Percentiles rank a stretch among this genome's conserved stretches.
Conservation (phyloP, 1,284 basidiomycete genomes). For the Hypsizygus ulmarius region DNA sequence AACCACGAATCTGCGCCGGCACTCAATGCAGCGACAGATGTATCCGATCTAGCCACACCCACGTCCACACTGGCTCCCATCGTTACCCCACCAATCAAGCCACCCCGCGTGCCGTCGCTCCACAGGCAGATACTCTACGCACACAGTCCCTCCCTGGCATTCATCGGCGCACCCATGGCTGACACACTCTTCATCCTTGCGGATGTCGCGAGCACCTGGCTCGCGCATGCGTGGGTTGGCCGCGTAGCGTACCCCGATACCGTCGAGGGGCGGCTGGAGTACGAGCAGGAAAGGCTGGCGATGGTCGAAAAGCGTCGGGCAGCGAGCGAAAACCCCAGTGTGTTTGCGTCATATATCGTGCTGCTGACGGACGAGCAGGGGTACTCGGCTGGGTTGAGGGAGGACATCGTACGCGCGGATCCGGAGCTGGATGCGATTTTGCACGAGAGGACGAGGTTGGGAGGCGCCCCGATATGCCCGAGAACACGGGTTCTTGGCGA, state of each 20-base stretch:
- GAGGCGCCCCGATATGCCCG: conserved; percentile 29
- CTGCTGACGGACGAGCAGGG: conserved; percentile 34
- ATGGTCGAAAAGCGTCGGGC: conserved; percentile 16
- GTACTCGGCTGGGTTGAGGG: conserved; percentile 33
- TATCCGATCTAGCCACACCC: too few relatives aligned
- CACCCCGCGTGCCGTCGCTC: conserved; percentile 38
- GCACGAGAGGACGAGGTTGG: conserved; percentile 30
- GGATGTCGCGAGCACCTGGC: conserved; percentile 43
- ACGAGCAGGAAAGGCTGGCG: too few relatives aligned
- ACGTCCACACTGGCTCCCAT: conserved; percentile 19
- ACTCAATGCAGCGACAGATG: too few relatives aligned
- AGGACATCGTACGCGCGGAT: conserved; percentile 30
- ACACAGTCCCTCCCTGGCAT: conserved; percentile 41
- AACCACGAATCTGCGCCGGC: not conserved
- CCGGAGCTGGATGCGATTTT: conserved; percentile 32
- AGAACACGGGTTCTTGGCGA: conserved; percentile 2
- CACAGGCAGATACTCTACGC: conserved; percentile 45
- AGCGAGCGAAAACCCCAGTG: conserved; percentile 33
- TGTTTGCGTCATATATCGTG: conserved; percentile 38
- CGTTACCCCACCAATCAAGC: conserved; percentile 23
- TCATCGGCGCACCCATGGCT: conserved; percentile 38
- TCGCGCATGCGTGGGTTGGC: conserved; percentile 36
- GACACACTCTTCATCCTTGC: conserved; percentile 44
- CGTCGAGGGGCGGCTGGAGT: too few relatives aligned
- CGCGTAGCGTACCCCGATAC: conserved; percentile 27